A percentile compares a stretch with the other conserved stretches of the same genome.
Evolutionary conservation across 2,329 filamentous ascomycete species (phyloP).

Genomic region (Alternaria arborescens): DNA sequence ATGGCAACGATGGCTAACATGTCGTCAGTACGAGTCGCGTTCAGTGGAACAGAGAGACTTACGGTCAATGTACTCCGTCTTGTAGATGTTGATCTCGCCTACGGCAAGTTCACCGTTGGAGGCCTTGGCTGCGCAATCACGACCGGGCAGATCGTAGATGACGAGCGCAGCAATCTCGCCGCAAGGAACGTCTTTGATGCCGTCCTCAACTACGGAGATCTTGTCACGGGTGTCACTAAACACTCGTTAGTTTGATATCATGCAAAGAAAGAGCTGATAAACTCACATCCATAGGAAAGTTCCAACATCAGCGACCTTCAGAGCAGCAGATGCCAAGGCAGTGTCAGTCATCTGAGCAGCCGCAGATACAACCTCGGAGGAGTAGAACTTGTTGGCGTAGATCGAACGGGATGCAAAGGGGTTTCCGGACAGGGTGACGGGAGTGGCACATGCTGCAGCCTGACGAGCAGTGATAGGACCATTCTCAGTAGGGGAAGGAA

Average conservation of each 20-base stretch:
- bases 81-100: constrained; percentile 61
- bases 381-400: constrained; percentile 63
- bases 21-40: constrained; percentile 1
- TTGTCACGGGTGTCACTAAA: constrained; percentile 59
- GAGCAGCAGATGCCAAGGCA: constrained; percentile 61
- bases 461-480: constrained; percentile 46
- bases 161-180: constrained; percentile 63
- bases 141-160: constrained; percentile 71
- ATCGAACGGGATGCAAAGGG: constrained; percentile 61
- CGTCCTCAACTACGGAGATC: constrained; percentile 58
- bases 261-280: not conserved
- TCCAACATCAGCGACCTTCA: constrained; percentile 59
- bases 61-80: constrained; percentile 62
- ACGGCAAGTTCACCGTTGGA: constrained; percentile 71
- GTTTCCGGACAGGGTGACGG: constrained; percentile 59
- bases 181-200: constrained; percentile 61
- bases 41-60: constrained; percentile 12
- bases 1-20: constrained; percentile 59
- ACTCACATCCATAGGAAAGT: constrained; percentile 65
- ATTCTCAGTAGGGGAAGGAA: constrained; percentile 44
- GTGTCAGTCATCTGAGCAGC: constrained; percentile 66
- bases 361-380: constrained; percentile 61
- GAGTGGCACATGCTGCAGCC: constrained; percentile 43
- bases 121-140: constrained; percentile 70
- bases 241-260: constrained; percentile 24